phyloP scores from a whole-genome alignment of 179 eudicot genomes.

The Corrigiola litoralis region DNA sequence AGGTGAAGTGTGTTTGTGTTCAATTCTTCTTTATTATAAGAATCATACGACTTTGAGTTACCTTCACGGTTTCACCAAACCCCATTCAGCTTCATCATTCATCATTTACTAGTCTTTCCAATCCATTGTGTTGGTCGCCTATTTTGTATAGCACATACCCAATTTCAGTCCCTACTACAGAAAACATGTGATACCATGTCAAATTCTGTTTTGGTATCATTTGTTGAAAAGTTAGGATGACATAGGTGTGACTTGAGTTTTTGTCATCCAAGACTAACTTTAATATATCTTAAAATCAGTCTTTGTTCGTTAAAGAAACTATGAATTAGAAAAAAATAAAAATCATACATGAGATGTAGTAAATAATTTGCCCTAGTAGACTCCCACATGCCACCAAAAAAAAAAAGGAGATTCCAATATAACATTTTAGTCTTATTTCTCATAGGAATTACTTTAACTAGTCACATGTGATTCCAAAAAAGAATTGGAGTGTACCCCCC shows the following conservation, averaged over 20 bases:
- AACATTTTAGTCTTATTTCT: too few species aligned
- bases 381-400: too few species aligned
- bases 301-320: too few species aligned
- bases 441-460: too few species aligned
- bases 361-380: too few species aligned
- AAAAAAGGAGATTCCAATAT: too few species aligned
- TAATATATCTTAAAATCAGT: neutral
- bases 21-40: neutral
- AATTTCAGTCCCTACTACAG: slow-evolving; percentile 9
- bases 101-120: neutral
- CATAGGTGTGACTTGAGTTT: slow-evolving; percentile 4
- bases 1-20: slow-evolving; percentile 4
- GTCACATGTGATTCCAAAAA: too few species aligned
- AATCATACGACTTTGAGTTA: slow-evolving; percentile 3
- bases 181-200: slow-evolving; percentile 11
- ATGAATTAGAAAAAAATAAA: neutral
- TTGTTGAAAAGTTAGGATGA: neutral
- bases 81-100: neutral
- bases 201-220: neutral
- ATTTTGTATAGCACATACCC: neutral
- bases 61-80: slow-evolving; percentile 9
- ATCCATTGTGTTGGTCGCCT: neutral
- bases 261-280: neutral
- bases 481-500: too few species aligned
- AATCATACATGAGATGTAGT: too few species aligned